Base-by-base conservation (phyloP, 2,329 filamentous ascomycete species). In the Xylariaceae sp. region DNA sequence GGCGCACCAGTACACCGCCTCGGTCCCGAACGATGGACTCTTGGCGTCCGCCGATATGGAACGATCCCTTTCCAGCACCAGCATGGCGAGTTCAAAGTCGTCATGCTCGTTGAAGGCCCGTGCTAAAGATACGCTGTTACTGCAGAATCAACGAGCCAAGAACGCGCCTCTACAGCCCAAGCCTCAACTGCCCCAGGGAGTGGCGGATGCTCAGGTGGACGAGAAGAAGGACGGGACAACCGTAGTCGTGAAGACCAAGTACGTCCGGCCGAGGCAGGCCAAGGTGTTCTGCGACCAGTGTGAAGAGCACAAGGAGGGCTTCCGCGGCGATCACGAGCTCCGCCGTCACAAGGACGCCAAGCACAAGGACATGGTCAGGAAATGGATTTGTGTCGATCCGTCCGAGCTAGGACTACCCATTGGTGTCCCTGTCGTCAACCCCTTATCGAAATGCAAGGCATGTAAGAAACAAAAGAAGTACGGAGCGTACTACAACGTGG, bases 401-500 rank as follows among this genome's bases (percentile, higher is more conserved):
- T 49, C 53, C 9, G 46, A 50, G 1, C 51, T 49, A 12, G 65
- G 65, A 6, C 51, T 65, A 3, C 43, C 48, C 13, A 56, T 59
- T 39, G 45, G 59, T 63, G 72, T 57, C 48, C 68, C 47, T 55
- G 76, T 62, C 58, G 70, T 72, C 61, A 72, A 60, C 33, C 80
- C 88, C 25, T 72, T 96, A 21, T 66, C 68, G 32, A 82, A 83
- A 46, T 95, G 89, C 73, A 94, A 94, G 59, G 75, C 83, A 30
- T 96, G 90, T 58, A 72, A 70, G 31, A 71, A 72, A 28, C 64
- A 72, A 35, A 95, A 94, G 65, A 72, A 75, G 38, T 96, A 96
- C 49, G 83, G 83, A 3, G 85, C 84, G 12, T 92, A 95, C 62
- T 95, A 96, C 63, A 96, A 96, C 50, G 90, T 89, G 1, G 88